Base-by-base conservation (phyloP, 257 asterid genomes). In the Primulina eburnea region DNA sequence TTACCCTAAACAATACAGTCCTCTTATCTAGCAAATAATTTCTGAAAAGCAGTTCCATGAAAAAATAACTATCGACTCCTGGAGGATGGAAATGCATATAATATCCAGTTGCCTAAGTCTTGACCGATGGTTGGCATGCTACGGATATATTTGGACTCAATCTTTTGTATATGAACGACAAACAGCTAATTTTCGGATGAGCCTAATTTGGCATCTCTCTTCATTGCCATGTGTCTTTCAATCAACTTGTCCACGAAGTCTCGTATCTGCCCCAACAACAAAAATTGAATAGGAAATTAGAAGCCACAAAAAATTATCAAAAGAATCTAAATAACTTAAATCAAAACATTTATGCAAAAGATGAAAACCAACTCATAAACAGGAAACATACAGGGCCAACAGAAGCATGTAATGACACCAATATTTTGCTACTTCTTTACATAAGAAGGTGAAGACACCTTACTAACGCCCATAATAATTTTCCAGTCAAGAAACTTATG, bases 221-320 rank as follows among this genome's bases (percentile, higher is more conserved):
- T 89, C 77, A 9, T 64, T 70, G 83, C 80, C 90, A 91, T 83
- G 81, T 85, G 93, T 79, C 95, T 86, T 64, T 94, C 99, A 67
- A 94, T 88, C 85, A 94, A 80, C 84, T 47, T 79, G 86, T 94
- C 99, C 80, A 94, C 99, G 18, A 91, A 94, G 55, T 92, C 96
- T 72, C 99, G 96, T 64, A 94, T 94, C 99, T 94, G 95, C 69
- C 77, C 69, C 53, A 43, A 78, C 32, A 70, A 59, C 29, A 28
- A 69, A 28, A 76, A 59, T 61, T 53, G 58, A 75, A 65, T 35
- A 75, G 73, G 75, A 71, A 67, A 60, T 64, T 67, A 3, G 30
- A 73, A 60, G 76, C 70, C 62, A 68, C 40, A 24, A 28, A 65
- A 78, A 64, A 20, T 64, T 43, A 43, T 12, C 24, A 33, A 71